Evolutionary conservation across 768 basidiomycete species (phyloP), one percentile per base, ranked within the genome.

Genomic region (Gymnopilus dilepis): DNA sequence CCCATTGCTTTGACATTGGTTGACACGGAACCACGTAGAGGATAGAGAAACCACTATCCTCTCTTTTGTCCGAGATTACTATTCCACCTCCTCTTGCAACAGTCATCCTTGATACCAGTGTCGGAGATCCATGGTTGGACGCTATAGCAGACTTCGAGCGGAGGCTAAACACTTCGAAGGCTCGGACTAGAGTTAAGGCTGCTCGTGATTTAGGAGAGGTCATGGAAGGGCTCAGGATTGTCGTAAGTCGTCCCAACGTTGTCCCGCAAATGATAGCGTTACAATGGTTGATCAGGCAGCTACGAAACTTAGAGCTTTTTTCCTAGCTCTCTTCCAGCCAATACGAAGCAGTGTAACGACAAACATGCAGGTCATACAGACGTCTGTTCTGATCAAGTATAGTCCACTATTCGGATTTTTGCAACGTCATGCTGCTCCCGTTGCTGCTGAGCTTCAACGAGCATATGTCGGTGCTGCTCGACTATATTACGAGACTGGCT

Each of bases 401-500:
- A 83, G 82, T 48, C 79, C 91, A 7, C 80, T 99, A 59, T 98
- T 88, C 68, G 83, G 84, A 1, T 99, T 99, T 71, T 80, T 99
- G 37, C 87, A 90, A 64, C 87, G 93, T 2, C 91, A 95, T 63
- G 91, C 91, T 5, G 82, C 89, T 8, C 81, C 81, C 33, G 91
- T 95, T 30, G 95, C 97, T 3, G 83, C 83, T 47, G 96, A 99
- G 73, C 78, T 99, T 22, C 94, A 95, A 72, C 82, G 94, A 54
- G 89, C 92, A 2, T 99, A 99, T 73, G 78, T 91, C 28, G 84
- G 84, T 33, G 86, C 91, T 26, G 90, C 92, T 13, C 87, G 95
- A 40, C 84, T 92, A 21, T 99, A 97, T 73, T 98, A 95, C 61
- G 97, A 99, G 76, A 99, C 97, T 21, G 94, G 91, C 0, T 96